Base-by-base conservation (phyloP, 352 stramenopile genomes). In the Globisporangium cylindrosporum region DNA sequence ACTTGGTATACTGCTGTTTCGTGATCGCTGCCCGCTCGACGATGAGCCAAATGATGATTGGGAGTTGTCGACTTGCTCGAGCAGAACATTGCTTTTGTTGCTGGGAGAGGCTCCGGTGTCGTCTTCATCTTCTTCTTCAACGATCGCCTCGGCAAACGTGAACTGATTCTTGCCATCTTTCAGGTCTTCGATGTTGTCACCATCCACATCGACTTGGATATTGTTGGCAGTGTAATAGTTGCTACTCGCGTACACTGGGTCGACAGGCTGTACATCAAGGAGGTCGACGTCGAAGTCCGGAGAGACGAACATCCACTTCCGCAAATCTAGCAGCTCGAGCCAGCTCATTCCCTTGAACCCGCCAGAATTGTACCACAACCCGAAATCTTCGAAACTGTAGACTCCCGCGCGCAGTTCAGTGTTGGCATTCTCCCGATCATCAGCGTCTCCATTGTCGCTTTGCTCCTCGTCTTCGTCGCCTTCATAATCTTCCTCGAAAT, bases 171-270 rank as follows among this genome's bases (percentile, higher is more conserved):
- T 61, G 15, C 67, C 73, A 15, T 68, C 65, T 6, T 74, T 65
- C 43, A 72, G 64, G 53, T 84, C 77, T 36, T 55, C 69, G 67
- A 34, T 73, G 60, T 46, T 87, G n/a, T 79, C 62, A 0, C 67
- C 72, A 32, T 92, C 84, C 53, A 91, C 79, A 56, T 91, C 86
- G 8, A 93, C 88, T 64, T 86, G 84, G 66, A 93, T 92, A 58
- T 94, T 92, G 68, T 94, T 91, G 2, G 86, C 84, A 7, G 84
- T 93, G 70, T 91, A 95, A 64, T 95, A 95, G 64, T 91, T 90
- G 38, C 81, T 87, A 54, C 84, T 92, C 34, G 86, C 86, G 10
- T 93, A 78, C 2, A 91, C 74, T 1, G 80, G 78, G 43, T 95
- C 86, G 10, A 93, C 81, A 7, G 86, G 86, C n/a, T 86, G 69